Evolutionary conservation across 352 stramenopile genomes (phyloP), one percentile per base, ranked within the genome.

Genomic region (Phytophthora quininea): DNA sequence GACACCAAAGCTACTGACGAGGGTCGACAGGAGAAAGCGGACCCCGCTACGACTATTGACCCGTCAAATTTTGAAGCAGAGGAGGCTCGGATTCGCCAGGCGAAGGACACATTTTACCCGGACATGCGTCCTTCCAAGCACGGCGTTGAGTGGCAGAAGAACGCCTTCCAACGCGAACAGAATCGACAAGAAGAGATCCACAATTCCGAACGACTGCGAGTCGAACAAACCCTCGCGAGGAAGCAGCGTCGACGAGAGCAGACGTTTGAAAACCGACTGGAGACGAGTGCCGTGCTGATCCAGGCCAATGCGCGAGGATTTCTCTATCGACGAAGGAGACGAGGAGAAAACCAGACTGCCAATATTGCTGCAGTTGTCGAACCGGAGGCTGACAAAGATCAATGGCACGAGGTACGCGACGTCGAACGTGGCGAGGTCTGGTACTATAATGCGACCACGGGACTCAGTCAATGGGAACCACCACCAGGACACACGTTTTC

Each of bases 381-480:
- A n/a, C 43, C 56, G 9, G 49, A 54, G 5, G 27, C 14, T 42
- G 19, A 32, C 0, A 33, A 29, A 1, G 45, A 62, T 14, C 69
- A 84, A 46, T 96, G 88, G 88, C 80, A 89, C 42, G 66, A 93
- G 54, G 82, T 96, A 8, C 85, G 84, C 3, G 88, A 96, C 58
- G 68, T 90, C 8, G 81, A 89, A 15, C 65, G 72, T 7, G 78
- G 73, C 5, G 86, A 93, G 42, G 76, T 88, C 12, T 96, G 88
- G 88, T 96, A 88, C 63, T 96, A 94, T 72, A 96, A 96, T 54
- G 65, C 75, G 2, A 54, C 55, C 2, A 94, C 86, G 4, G 84
- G 84, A 3, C 65, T 85, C 12, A 93, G 84, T 67, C 86, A 96
- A 48, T 96, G 88, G 88, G 84, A 92, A 46, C 71, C 67, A 8